Evolutionary conservation across 306 rosid genomes (phyloP), one percentile per base, ranked within the genome.

Genomic region (Castanopsis chinensis): DNA sequence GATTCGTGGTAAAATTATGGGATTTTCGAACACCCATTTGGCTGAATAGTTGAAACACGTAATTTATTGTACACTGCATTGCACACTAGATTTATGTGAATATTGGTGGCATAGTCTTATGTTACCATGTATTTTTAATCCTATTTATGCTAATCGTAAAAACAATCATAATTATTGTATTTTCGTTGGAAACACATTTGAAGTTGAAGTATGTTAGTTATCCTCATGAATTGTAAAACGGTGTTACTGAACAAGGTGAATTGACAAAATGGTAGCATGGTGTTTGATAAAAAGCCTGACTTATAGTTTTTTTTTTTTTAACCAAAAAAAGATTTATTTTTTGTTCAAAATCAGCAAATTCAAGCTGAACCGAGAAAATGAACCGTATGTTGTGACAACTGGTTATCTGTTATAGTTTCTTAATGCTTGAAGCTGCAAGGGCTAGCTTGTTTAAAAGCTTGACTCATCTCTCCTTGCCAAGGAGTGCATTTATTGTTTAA

Each of bases 11-110:
- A 49, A 61, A 11, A 35, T 6, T 64, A 15, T 37, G 70, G 8
- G 72, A 59, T 57, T 74, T 84, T 75, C 41, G 7, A 64, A 14
- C 73, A 28, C 82, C 84, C 77, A 23, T 82, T 68, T 71, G 15
- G 76, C 58, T 68, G 41, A 80, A 25, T 84, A 20, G 28, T 51
- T 67, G 54, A 35, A 67, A 35, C 6, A 67, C 23, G 27, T 67
- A 35, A 64, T 21, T 4, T 7, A 32, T 65, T 67, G 2, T 67
- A 7, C 53, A 49, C 12, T 28, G 19, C 8, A 12, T 12, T 65
- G 51, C 27, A 19, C 12, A 3, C 51, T 33, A 67, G 19, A 7
- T 28, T 28, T 67, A 8, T 19, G 72, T 33, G 15, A 67, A 35
- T 21, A n/a, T 35, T 67, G 72, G 52, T 13, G 69, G 41, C 43